Evolutionary conservation across 441 rosid genomes (phyloP).

Genomic region (Pelargonium fulgidum): DNA sequence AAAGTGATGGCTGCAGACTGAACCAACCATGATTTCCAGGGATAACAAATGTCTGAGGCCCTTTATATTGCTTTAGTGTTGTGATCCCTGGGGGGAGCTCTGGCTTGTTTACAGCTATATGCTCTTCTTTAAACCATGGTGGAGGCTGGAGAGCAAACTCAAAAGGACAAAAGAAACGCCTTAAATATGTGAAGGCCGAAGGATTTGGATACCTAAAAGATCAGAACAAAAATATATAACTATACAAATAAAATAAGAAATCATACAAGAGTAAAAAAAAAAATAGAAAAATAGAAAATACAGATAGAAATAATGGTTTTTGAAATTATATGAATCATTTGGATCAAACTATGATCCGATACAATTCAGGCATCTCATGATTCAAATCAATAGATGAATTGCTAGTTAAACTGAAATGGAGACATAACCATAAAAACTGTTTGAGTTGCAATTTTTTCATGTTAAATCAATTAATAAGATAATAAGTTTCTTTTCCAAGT

Average conservation of each 20-base stretch:
- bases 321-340: too few species aligned
- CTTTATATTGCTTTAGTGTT: constrained; percentile 72
- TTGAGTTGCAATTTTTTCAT: too few species aligned
- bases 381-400: too few species aligned
- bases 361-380: too few species aligned
- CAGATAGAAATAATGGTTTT: too few species aligned
- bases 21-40: constrained; percentile 98
- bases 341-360: too few species aligned
- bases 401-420: too few species aligned
- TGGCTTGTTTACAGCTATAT: constrained; percentile 80
- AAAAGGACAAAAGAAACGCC: constrained; percentile 84
- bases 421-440: too few species aligned
- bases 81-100: constrained; percentile 69
- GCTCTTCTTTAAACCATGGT: constrained; percentile 61
- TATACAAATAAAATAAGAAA: background rate
- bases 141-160: constrained; percentile 99
- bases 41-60: constrained; percentile 87
- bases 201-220: constrained; percentile 93
- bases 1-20: constrained; percentile 19
- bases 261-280: too few species aligned
- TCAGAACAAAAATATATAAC: constrained; percentile 9
- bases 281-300: too few species aligned
- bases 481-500: too few species aligned
- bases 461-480: too few species aligned
- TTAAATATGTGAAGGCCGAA: constrained; percentile 80